phyloP scores from a whole-genome alignment of 306 rosid species.

The Fragaria iinumae region DNA sequence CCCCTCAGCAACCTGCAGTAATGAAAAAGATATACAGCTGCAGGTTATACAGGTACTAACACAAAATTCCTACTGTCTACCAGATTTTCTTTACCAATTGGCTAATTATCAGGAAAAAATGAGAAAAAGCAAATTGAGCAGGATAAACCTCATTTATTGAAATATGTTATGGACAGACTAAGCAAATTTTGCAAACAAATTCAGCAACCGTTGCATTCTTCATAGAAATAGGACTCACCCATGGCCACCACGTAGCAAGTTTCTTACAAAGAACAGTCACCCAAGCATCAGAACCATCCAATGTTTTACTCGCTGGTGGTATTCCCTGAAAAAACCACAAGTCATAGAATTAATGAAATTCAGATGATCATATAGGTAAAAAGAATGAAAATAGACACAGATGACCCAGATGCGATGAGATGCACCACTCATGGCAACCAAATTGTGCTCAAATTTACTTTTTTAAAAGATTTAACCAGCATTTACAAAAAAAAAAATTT shows the following conservation, averaged over 20 bases:
- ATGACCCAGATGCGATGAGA: neutral
- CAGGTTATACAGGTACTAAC: slow-evolving; percentile 4
- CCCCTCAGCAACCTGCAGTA: slow-evolving; percentile 85
- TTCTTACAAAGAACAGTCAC: slow-evolving; percentile 75
- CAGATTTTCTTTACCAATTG: neutral
- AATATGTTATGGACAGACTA: neutral
- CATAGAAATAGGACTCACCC: slow-evolving; percentile 55
- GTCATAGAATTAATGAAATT: slow-evolving; percentile 8
- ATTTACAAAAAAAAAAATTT: neutral
- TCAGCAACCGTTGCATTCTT: neutral
- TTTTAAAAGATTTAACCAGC: neutral
- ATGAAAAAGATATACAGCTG: slow-evolving; percentile 17
- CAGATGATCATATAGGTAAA: neutral
- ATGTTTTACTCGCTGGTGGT: slow-evolving; percentile 61
- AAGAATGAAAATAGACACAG: neutral
- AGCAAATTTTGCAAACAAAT: neutral
- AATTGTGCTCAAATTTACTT: neutral
- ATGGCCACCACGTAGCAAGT: slow-evolving; percentile 81
- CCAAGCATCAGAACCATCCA: slow-evolving; percentile 71
- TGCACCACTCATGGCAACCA: too few species aligned
- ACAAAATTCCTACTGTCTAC: neutral
- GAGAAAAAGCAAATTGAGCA: neutral
- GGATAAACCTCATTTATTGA: neutral
- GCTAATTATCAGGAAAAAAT: neutral
- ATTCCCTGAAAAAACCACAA: slow-evolving; percentile 54